These are phyloP conservation scores for Globisporangium cylindrosporum DNA, from an alignment of 352 stramenopile species.

Conservation along the genomic window DNA sequence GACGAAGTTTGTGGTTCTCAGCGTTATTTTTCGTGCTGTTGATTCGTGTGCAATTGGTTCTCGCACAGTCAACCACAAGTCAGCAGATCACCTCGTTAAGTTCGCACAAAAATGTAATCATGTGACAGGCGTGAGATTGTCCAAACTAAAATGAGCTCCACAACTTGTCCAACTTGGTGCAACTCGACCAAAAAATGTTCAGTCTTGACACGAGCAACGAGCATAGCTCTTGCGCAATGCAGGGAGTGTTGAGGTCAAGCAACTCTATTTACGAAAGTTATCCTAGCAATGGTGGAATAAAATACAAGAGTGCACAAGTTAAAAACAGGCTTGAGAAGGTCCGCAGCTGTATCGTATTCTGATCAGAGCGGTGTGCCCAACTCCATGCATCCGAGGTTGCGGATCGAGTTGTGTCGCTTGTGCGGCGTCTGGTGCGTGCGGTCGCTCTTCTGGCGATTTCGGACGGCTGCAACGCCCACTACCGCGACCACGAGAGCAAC, in stretches of 20 bases:
- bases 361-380: conserved; percentile 14
- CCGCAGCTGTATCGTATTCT: background rate
- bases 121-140: background rate
- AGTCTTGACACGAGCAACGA: too few relatives aligned
- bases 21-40: background rate
- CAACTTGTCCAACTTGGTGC: background rate
- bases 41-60: background rate
- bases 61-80: background rate
- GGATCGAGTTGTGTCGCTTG: conserved; percentile 5
- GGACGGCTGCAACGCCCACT: conserved; percentile 13
- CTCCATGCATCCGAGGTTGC: conserved; percentile 11
- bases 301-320: background rate
- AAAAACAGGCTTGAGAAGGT: background rate
- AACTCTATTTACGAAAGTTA: conserved; percentile 1
- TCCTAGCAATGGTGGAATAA: background rate
- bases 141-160: background rate
- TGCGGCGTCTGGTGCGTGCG: background rate
- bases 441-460: conserved; percentile 12
- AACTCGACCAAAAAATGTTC: background rate
- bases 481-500: conserved; percentile 11
- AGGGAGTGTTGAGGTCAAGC: background rate
- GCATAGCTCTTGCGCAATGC: background rate
- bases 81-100: background rate
- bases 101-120: background rate
- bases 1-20: background rate